Conservation (phyloP, 805 yeast genomes). For the Wickerhamomyces kurtzmanii region DNA sequence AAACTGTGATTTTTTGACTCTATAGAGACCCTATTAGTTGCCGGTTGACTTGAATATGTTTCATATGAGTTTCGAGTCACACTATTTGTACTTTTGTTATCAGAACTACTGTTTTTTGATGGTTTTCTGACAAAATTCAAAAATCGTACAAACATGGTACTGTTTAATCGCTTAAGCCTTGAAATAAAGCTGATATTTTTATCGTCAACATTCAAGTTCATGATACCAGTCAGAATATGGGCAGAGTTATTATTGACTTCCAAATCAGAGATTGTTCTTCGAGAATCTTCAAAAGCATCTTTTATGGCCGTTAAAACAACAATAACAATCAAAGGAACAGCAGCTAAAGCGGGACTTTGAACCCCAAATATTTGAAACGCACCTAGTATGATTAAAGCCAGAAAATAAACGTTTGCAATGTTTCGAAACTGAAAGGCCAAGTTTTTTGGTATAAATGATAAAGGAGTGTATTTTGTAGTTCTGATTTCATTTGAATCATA, state of each 20-base stretch:
- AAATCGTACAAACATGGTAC: conserved; percentile 17
- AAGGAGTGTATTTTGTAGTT: conserved; percentile 91
- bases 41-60: no score
- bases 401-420: conserved; percentile 84
- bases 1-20: no score
- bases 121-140: no score
- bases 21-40: no score
- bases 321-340: conserved; percentile 74
- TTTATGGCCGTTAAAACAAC: conserved; percentile 66
- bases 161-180: conserved; percentile 45
- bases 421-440: conserved; percentile 71
- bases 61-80: no score
- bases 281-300: conserved; percentile 74
- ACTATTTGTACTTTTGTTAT: no score
- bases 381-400: conserved; percentile 72
- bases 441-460: conserved; percentile 82
- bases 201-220: conserved; percentile 50
- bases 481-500: conserved; percentile 64
- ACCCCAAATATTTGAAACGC: conserved; percentile 72
- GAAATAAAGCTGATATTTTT: conserved; percentile 58
- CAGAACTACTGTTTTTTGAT: no score
- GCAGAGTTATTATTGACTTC: conserved; percentile 69
- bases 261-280: conserved; percentile 60
- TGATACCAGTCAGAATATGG: conserved; percentile 45
- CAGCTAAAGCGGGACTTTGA: conserved; percentile 63